These are phyloP conservation scores for Serendipita vermifera DNA, from an alignment of 768 basidiomycete species.

Conservation along the genomic window DNA sequence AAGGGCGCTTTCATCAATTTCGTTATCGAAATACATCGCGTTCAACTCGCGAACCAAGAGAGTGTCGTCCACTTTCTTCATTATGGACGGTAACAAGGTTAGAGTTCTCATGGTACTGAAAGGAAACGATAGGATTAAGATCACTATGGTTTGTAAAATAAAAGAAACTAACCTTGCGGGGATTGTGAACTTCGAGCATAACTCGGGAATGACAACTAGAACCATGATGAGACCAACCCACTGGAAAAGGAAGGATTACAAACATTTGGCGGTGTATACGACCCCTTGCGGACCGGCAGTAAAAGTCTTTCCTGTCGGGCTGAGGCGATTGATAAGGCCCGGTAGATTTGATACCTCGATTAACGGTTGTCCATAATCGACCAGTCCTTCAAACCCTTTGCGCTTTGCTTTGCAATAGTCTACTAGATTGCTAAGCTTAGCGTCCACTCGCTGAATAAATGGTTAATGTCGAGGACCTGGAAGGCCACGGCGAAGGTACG, in stretches of 20 bases:
- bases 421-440: slow-evolving; percentile 43
- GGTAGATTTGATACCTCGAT: slow-evolving; percentile 51
- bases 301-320: slow-evolving; percentile 19
- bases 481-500: slow-evolving; percentile 25
- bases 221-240: slow-evolving; percentile 11
- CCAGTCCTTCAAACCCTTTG: slow-evolving; percentile 49
- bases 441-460: slow-evolving; percentile 39
- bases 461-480: background rate
- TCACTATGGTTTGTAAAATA: slow-evolving; percentile 1
- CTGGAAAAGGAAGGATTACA: slow-evolving; percentile 17
- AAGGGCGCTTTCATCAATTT: slow-evolving; percentile 48
- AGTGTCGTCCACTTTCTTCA: slow-evolving; percentile 55
- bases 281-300: slow-evolving; percentile 27
- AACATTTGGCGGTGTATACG: slow-evolving; percentile 48
- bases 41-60: slow-evolving; percentile 71
- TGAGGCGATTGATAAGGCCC: slow-evolving; percentile 39
- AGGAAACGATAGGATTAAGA: background rate
- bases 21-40: slow-evolving; percentile 46
- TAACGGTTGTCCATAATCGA: slow-evolving; percentile 53
- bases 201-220: slow-evolving; percentile 72
- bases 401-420: slow-evolving; percentile 53
- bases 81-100: slow-evolving; percentile 61
- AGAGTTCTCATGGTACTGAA: slow-evolving; percentile 53
- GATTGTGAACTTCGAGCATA: slow-evolving; percentile 57
- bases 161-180: slow-evolving; percentile 46